Conservation (phyloP, 345 rosid genomes). For the Syzygium grande region DNA sequence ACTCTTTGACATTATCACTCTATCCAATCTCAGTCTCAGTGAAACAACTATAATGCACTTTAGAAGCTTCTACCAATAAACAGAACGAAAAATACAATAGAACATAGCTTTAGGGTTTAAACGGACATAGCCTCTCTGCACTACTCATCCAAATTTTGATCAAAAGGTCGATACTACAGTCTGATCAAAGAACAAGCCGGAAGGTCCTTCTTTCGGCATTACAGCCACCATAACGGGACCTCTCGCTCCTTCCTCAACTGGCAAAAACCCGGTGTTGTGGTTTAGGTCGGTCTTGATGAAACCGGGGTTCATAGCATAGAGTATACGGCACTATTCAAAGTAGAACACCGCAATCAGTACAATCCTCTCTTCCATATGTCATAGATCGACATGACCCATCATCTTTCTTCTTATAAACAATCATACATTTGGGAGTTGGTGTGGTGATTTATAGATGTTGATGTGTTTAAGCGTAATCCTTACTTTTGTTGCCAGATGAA, state of each 20-base stretch:
- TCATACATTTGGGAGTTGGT: no score
- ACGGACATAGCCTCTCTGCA: neutral
- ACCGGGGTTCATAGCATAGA: conserved; percentile 2
- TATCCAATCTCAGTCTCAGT: neutral
- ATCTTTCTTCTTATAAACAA: no score
- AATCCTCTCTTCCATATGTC: no score
- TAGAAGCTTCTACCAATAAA: neutral
- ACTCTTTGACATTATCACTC: neutral
- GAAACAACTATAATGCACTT: neutral
- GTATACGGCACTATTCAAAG: no score
- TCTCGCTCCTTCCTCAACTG: conserved; percentile 8
- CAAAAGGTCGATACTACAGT: conserved; percentile 5
- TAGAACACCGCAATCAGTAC: no score
- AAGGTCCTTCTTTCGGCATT: conserved; percentile 1
- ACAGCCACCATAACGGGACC: conserved; percentile 11
- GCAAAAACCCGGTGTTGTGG: neutral
- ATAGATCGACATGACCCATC: no score
- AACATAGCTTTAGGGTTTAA: neutral
- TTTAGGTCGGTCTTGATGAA: conserved; percentile 4
- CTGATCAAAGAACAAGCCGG: conserved; percentile 6
- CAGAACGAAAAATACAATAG: neutral
- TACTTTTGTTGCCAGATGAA: no score
- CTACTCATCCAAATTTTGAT: neutral
- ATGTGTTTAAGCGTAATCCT: no score
- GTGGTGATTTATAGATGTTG: no score